A percentile compares a stretch with the other conserved stretches of the same genome.
phyloP scores from a whole-genome alignment of 805 yeast genomes.

The Candida sithepensis region DNA sequence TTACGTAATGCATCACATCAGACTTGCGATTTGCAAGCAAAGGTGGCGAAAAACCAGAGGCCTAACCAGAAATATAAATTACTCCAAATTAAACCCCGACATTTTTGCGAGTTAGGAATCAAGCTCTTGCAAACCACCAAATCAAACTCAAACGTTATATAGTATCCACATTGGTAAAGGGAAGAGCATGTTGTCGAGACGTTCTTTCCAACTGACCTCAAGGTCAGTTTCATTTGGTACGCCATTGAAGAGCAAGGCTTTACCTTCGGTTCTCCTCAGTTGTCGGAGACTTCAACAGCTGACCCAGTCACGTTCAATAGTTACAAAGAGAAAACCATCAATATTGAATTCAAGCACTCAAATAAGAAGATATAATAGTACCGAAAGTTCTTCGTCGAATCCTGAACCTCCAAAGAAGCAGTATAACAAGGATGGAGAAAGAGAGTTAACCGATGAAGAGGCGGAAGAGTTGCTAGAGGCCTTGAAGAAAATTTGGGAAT shows the following conservation, averaged over 20 bases:
- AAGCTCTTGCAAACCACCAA: no score
- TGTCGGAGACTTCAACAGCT: neutral
- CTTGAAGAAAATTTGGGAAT: constrained; percentile 26
- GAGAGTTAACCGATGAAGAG: constrained; percentile 27
- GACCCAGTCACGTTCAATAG: neutral
- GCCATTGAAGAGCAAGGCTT: neutral
- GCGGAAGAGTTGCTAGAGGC: constrained; percentile 20
- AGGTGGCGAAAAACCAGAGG: neutral
- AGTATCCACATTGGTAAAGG: neutral
- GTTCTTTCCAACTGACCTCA: neutral
- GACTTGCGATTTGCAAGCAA: neutral
- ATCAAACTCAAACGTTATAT: neutral
- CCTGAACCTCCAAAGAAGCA: constrained; percentile 7
- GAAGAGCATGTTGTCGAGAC: neutral
- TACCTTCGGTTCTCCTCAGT: neutral
- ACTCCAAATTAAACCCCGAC: neutral
- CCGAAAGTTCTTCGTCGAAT: neutral
- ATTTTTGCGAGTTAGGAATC: no score
- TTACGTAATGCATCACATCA: neutral
- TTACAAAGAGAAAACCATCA: neutral
- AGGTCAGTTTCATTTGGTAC: neutral
- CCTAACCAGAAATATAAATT: neutral
- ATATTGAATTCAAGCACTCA: neutral
- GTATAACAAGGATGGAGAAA: constrained; percentile 25
- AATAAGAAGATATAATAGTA: neutral